Conservation (phyloP, 2,329 filamentous ascomycete species). For the Paecilomyces niveus region DNA sequence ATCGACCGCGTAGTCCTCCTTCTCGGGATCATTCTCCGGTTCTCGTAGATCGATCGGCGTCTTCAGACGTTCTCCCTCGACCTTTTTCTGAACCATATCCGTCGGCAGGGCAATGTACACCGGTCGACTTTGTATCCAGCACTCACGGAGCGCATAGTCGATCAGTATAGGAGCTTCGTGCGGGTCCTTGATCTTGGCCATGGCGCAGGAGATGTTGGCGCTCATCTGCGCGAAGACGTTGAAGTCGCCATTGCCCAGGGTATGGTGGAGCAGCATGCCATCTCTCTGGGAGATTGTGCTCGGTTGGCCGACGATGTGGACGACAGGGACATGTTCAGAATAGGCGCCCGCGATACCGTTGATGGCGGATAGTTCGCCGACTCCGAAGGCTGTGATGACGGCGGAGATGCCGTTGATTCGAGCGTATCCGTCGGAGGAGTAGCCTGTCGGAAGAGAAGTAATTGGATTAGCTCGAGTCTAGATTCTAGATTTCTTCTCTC, state of each 20-base stretch:
- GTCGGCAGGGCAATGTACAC: constrained; percentile 80
- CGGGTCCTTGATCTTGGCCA: constrained; percentile 64
- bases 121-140: constrained; percentile 65
- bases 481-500: not conserved
- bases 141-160: constrained; percentile 68
- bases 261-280: constrained; percentile 54
- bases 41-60: constrained; percentile 61
- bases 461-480: not conserved
- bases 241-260: constrained; percentile 70
- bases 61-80: constrained; percentile 67
- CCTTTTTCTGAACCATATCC: constrained; percentile 68
- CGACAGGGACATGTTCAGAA: constrained; percentile 64
- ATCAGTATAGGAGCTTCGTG: constrained; percentile 66
- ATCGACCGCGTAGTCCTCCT: constrained; percentile 76
- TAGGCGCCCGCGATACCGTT: constrained; percentile 70
- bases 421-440: constrained; percentile 74
- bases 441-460: constrained; percentile 42
- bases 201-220: constrained; percentile 60
- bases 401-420: constrained; percentile 64
- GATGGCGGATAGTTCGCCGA: constrained; percentile 60
- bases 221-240: constrained; percentile 78
- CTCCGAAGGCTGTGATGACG: constrained; percentile 68
- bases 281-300: constrained; percentile 40
- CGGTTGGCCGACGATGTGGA: constrained; percentile 54
- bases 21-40: constrained; percentile 59